phyloP scores from a whole-genome alignment of 306 rosid species.

The Lathyrus tuberosus region DNA sequence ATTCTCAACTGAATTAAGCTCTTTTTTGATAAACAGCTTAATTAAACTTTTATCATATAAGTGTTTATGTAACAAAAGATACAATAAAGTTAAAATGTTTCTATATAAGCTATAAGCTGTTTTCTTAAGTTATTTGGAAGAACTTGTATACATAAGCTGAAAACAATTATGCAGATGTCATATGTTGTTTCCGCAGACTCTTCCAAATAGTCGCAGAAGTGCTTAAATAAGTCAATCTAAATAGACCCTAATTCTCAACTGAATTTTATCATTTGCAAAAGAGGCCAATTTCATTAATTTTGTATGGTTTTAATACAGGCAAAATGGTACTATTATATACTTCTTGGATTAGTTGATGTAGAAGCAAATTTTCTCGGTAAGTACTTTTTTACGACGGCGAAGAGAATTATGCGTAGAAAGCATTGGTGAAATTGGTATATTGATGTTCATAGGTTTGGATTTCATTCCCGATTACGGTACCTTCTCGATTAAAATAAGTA shows the following conservation, averaged over 20 bases:
- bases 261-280: slow-evolving; percentile 20
- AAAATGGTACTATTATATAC: slow-evolving; percentile 80
- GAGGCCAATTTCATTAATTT: slow-evolving; percentile 15
- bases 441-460: not conserved
- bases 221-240: not conserved
- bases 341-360: slow-evolving; percentile 88
- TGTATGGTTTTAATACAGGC: slow-evolving; percentile 54
- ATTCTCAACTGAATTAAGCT: not conserved
- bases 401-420: not conserved
- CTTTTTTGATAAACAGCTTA: no score
- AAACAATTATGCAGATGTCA: no score
- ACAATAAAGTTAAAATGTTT: no score
- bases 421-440: slow-evolving; percentile 5
- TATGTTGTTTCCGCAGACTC: no score
- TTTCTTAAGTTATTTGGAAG: no score
- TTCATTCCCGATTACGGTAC: not conserved
- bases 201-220: not conserved
- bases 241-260: not conserved
- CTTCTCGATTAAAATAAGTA: no score
- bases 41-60: no score
- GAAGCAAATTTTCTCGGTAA: slow-evolving; percentile 96
- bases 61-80: not conserved
- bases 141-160: no score
- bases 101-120: no score
- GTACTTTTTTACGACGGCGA: slow-evolving; percentile 19